These are phyloP conservation scores for Sordariomycetes sp. DNA, from an alignment of 2,329 filamentous ascomycete species.

Conservation along the genomic window DNA sequence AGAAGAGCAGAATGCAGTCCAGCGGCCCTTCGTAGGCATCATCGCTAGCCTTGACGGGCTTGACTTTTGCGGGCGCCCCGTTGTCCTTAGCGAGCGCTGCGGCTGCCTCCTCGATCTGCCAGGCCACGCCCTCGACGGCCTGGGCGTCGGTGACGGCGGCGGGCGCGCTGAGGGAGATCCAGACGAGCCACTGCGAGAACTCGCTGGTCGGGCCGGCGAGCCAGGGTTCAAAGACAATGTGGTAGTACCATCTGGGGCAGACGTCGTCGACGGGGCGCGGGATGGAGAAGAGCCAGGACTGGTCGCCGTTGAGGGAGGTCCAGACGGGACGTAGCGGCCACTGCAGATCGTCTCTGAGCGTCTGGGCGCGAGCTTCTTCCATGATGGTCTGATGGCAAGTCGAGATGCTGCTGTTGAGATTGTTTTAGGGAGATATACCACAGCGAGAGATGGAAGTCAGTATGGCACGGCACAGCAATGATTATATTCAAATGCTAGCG, in stretches of 20 bases:
- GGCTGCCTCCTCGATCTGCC: neutral
- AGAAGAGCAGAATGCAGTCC: neutral
- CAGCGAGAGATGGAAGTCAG: no score
- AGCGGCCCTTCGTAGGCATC: neutral
- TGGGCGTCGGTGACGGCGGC: neutral
- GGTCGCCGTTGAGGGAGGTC: slow-evolving; percentile 22
- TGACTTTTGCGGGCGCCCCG: neutral
- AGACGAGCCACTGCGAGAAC: slow-evolving; percentile 11
- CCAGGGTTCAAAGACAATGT: slow-evolving; percentile 23
- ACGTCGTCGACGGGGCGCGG: slow-evolving; percentile 15
- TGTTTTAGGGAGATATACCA: slow-evolving; percentile 5
- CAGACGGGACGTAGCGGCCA: slow-evolving; percentile 14
- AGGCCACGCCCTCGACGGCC: neutral
- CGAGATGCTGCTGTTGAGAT: no score
- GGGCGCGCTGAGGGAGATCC: slow-evolving; percentile 5
- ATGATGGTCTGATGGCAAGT: neutral
- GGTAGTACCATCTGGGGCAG: slow-evolving; percentile 15
- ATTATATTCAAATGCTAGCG: no score
- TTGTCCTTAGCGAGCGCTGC: neutral
- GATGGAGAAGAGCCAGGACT: slow-evolving; percentile 23
- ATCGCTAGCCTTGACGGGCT: no score
- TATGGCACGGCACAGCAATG: no score
- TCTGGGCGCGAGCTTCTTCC: neutral
- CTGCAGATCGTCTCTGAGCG: neutral
- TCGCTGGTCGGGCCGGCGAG: slow-evolving; percentile 14